These are phyloP conservation scores for Carallia pectinifolia DNA, from an alignment of 345 rosid genomes.

Conservation along the genomic window DNA sequence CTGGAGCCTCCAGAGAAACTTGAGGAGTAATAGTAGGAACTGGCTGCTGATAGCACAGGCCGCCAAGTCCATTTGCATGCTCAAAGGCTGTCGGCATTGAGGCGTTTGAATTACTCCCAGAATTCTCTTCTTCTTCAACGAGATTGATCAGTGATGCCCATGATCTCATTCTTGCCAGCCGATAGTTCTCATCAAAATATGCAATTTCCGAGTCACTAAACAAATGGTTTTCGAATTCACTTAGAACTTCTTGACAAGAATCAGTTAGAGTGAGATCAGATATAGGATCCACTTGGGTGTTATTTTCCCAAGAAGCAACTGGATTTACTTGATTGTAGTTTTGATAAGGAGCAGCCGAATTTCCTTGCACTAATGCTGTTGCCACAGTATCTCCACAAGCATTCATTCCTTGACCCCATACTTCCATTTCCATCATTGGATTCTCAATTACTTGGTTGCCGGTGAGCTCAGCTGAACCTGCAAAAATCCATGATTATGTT, in stretches of 20 bases:
- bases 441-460: constrained; percentile 6
- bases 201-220: constrained; percentile 4
- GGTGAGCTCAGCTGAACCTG: constrained; percentile 12
- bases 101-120: background rate
- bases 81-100: background rate
- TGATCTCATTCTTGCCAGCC: background rate
- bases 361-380: background rate
- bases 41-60: background rate
- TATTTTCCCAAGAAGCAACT: background rate
- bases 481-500: constrained; percentile 29
- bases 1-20: background rate
- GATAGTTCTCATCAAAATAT: constrained; percentile 3
- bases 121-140: background rate
- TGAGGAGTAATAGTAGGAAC: constrained; percentile 3
- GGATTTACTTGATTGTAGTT: constrained; percentile 4
- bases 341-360: background rate
- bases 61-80: background rate
- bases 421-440: background rate
- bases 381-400: background rate
- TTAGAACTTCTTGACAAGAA: background rate
- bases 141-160: background rate
- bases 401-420: constrained; percentile 11
- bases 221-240: background rate
- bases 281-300: background rate
- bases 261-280: background rate